Evolutionary conservation across 2,329 filamentous ascomycete species (phyloP).

Genomic region (Penicillium brasilianum): DNA sequence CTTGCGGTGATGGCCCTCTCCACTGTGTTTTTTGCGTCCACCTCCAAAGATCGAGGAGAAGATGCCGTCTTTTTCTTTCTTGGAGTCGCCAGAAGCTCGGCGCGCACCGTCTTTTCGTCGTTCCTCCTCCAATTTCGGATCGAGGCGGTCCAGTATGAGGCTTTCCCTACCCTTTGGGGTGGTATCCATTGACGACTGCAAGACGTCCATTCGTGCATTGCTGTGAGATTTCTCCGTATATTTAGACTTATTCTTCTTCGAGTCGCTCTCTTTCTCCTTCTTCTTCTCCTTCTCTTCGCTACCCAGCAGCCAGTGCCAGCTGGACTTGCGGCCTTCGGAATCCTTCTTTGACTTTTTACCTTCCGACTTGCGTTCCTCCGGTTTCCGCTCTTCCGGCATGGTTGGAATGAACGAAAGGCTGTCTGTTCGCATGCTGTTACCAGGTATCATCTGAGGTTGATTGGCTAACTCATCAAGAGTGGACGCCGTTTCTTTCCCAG

Average conservation of each 20-base stretch:
- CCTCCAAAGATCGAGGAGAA: constrained; percentile 93
- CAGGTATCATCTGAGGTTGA: constrained; percentile 71
- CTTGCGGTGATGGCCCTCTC: constrained; percentile 76
- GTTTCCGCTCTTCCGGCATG: constrained; percentile 71
- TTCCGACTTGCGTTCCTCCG: constrained; percentile 75
- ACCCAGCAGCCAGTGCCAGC: constrained; percentile 76
- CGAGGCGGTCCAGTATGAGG: constrained; percentile 79
- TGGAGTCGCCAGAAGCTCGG: constrained; percentile 68
- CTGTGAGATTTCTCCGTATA: constrained; percentile 66
- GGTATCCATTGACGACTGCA: constrained; percentile 84
- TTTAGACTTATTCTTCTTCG: constrained; percentile 62
- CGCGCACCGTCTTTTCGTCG: constrained; percentile 80
- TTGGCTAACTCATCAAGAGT: constrained; percentile 69
- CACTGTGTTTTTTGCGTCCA: constrained; percentile 82
- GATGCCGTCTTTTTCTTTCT: constrained; percentile 92
- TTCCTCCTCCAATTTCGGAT: constrained; percentile 68
- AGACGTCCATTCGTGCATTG: constrained; percentile 79
- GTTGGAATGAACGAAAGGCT: constrained; percentile 81
- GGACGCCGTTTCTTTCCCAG: constrained; percentile 50
- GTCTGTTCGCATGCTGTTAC: constrained; percentile 74
- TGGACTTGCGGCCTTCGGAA: constrained; percentile 75
- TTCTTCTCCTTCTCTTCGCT: constrained; percentile 69
- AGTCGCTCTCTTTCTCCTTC: constrained; percentile 70
- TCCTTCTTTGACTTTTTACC: constrained; percentile 71
- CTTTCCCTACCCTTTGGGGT: constrained; percentile 72